Percentiles rank a stretch among this genome's conserved stretches.
phyloP scores from a whole-genome alignment of 169 alveolate species.

The Babesia ovis region DNA sequence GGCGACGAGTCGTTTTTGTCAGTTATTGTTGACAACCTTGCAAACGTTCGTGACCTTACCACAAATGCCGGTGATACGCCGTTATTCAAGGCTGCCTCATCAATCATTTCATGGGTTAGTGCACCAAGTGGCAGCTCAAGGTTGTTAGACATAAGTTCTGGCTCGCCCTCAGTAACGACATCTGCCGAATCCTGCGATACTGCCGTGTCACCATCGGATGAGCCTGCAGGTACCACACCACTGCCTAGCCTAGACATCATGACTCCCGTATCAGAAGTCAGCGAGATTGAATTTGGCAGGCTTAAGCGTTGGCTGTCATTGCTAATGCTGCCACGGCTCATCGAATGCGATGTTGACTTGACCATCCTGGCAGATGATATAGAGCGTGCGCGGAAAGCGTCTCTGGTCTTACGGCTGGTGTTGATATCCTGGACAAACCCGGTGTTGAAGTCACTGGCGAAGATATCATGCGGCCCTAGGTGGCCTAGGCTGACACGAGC shows the following conservation, averaged over 20 bases:
- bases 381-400: background rate
- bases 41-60: constrained; percentile 1
- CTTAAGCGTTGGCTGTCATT: background rate
- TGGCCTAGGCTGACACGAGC: constrained; percentile 52
- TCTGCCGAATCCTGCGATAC: background rate
- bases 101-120: background rate
- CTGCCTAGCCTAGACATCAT: background rate
- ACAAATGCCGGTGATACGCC: background rate
- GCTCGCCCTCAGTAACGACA: background rate
- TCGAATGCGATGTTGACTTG: background rate
- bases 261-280: background rate
- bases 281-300: background rate
- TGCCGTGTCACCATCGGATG: background rate
- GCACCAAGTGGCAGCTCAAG: background rate
- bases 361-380: background rate
- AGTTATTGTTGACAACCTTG: background rate
- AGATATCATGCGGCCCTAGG: constrained; percentile 10
- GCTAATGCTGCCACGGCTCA: background rate
- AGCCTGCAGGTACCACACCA: background rate
- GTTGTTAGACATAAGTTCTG: background rate
- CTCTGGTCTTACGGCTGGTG: background rate
- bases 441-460: constrained; percentile 17
- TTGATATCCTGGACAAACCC: constrained; percentile 40
- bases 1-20: background rate
- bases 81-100: background rate